Evolutionary conservation across 2,329 filamentous ascomycete genomes (phyloP).

Genomic region (Cladosporium sp.): DNA sequence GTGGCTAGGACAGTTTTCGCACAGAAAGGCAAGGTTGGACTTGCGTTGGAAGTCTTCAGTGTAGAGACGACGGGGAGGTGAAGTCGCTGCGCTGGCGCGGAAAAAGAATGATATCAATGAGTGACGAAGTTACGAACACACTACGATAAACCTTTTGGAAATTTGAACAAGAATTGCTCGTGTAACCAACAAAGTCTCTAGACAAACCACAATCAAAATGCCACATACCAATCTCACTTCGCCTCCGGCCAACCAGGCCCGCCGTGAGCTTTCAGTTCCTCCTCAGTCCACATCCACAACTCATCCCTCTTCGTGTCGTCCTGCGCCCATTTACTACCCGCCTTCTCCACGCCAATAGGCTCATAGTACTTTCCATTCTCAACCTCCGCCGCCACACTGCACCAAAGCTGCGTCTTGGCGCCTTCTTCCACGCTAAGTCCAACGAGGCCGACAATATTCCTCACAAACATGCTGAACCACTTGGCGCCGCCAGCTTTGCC

Average conservation of each 20-base stretch:
- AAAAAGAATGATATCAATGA: background rate
- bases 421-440: constrained; percentile 26
- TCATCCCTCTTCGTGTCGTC: constrained; percentile 29
- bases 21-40: constrained; percentile 15
- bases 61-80: background rate
- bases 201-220: background rate
- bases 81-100: background rate
- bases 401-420: constrained; percentile 42
- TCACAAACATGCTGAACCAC: constrained; percentile 25
- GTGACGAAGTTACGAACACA: background rate
- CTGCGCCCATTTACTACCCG: constrained; percentile 18
- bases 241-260: constrained; percentile 5
- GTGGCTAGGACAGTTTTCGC: constrained; percentile 23
- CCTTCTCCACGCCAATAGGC: constrained; percentile 32
- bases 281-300: constrained; percentile 37
- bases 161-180: background rate
- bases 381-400: constrained; percentile 34
- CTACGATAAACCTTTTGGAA: background rate
- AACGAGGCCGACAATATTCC: constrained; percentile 13
- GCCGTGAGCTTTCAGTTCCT: constrained; percentile 20
- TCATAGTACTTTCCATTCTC: constrained; percentile 42
- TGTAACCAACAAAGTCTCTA: background rate
- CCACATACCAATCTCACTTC: background rate
- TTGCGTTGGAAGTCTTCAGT: constrained; percentile 21
- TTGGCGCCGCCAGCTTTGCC: constrained; percentile 16